A percentile compares a stretch with the other conserved stretches of the same genome.
These are phyloP conservation scores for Tulasnella sp. DNA, from an alignment of 768 basidiomycete genomes.

Conservation along the genomic window DNA sequence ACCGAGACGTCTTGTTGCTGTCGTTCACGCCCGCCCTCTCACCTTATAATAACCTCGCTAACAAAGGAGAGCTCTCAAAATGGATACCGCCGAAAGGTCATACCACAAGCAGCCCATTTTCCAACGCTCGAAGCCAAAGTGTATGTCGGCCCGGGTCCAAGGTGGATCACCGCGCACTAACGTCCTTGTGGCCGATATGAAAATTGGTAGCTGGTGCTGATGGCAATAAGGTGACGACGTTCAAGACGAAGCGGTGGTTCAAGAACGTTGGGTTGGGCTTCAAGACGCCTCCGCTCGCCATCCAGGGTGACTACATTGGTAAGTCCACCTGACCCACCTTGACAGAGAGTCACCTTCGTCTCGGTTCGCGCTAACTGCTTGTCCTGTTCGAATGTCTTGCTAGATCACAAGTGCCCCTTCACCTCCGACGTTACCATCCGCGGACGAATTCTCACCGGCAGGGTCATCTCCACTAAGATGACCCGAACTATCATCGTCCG, in stretches of 20 bases:
- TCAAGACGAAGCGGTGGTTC: conserved; percentile 95
- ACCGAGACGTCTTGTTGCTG: not conserved
- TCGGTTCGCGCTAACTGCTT: not conserved
- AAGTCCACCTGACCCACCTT: conserved; percentile 37
- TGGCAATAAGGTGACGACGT: conserved; percentile 83
- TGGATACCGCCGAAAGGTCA: conserved; percentile 81
- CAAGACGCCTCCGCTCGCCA: conserved; percentile 94
- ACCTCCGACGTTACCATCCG: conserved; percentile 96
- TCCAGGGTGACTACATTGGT: conserved; percentile 96
- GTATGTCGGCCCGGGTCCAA: conserved; percentile 49
- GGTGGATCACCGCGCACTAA: not conserved
- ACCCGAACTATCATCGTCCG: conserved; percentile 97
- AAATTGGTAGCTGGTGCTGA: conserved; percentile 41
- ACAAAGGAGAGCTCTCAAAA: not conserved
- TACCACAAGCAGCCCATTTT: conserved; percentile 98
- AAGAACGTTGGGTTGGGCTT: conserved; percentile 97
- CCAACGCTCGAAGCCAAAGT: conserved; percentile 91
- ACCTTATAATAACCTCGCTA: not conserved
- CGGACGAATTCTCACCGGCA: conserved; percentile 96
- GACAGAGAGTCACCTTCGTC: not conserved
- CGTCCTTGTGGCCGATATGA: not conserved
- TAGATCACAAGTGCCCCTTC: conserved; percentile 99
- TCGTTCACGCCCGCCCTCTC: not conserved
- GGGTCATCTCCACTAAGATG: conserved; percentile 99
- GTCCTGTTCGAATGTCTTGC: not conserved